These are phyloP conservation scores for Multifurca ochricompacta DNA, from an alignment of 768 basidiomycete genomes.

Conservation along the genomic window DNA sequence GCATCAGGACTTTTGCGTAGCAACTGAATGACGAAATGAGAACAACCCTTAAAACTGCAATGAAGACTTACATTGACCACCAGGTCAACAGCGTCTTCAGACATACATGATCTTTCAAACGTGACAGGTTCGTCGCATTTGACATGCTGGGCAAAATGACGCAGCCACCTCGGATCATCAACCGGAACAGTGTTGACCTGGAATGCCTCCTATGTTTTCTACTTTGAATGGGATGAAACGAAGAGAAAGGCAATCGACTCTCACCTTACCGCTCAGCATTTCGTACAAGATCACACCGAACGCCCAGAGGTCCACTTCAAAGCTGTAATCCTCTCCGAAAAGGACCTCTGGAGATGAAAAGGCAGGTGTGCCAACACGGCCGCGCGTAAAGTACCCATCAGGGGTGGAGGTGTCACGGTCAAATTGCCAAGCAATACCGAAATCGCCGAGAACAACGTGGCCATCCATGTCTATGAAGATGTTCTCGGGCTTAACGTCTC, in stretches of 20 bases:
- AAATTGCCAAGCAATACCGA: conserved; percentile 93
- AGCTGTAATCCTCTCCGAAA: conserved; percentile 2
- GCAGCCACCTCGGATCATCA: conserved; percentile 4
- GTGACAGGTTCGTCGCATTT: conserved; percentile 1
- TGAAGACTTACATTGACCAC: neutral
- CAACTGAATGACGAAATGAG: neutral
- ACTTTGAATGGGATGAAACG: neutral
- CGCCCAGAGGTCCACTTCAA: conserved; percentile 18
- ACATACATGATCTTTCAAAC: neutral
- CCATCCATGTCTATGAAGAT: conserved; percentile 84
- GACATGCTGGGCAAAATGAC: neutral
- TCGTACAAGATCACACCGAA: conserved; percentile 18
- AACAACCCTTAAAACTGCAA: neutral
- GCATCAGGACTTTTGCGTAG: neutral
- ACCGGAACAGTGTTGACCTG: neutral
- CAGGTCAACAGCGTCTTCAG: conserved; percentile 7
- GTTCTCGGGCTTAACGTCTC: conserved; percentile 99
- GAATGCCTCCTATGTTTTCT: conserved; percentile 9
- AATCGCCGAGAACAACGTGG: conserved; percentile 87
- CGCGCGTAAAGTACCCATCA: neutral
- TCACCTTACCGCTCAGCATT: conserved; percentile 9
- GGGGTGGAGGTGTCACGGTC: conserved; percentile 65
- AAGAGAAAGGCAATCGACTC: neutral
- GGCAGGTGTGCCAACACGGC: conserved; percentile 10
- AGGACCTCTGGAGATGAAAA: conserved; percentile 18